Percentiles rank a stretch among this genome's conserved stretches.
These are phyloP conservation scores for Oxytropis ochrocephala DNA, from an alignment of 306 rosid species.

Conservation along the genomic window DNA sequence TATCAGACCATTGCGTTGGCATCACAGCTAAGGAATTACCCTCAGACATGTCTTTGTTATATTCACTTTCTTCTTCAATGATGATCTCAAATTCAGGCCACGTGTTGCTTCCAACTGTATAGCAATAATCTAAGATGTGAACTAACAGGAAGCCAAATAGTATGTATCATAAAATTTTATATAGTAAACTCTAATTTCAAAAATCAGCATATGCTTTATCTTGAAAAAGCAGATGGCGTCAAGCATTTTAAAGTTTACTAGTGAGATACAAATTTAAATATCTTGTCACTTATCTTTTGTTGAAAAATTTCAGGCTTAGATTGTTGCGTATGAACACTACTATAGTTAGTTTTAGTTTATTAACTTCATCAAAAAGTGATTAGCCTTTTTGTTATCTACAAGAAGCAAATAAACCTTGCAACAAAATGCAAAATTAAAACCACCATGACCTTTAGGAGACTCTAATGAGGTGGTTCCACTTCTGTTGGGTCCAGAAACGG, in stretches of 20 bases:
- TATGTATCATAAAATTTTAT: background rate
- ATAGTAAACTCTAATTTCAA: constrained; percentile 7
- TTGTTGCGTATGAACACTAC: background rate
- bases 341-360: background rate
- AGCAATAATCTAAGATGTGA: background rate
- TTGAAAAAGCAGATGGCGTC: background rate
- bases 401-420: background rate
- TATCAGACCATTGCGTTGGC: constrained; percentile 23
- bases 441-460: constrained; percentile 41
- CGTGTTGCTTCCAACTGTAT: constrained; percentile 37
- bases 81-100: constrained; percentile 66
- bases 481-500: constrained; percentile 21
- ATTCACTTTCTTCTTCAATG: constrained; percentile 53
- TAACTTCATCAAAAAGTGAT: background rate
- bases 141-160: background rate
- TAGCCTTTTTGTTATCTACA: background rate
- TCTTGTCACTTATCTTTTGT: too few species aligned
- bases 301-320: too few species aligned
- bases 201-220: background rate
- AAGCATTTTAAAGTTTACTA: background rate
- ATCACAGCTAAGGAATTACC: constrained; percentile 32
- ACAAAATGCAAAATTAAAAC: background rate
- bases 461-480: constrained; percentile 1
- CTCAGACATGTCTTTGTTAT: constrained; percentile 23
- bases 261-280: background rate